Evolutionary conservation across 805 yeast species (phyloP), one percentile per base, ranked within the genome.

Genomic region (Kazachstania viticola): DNA sequence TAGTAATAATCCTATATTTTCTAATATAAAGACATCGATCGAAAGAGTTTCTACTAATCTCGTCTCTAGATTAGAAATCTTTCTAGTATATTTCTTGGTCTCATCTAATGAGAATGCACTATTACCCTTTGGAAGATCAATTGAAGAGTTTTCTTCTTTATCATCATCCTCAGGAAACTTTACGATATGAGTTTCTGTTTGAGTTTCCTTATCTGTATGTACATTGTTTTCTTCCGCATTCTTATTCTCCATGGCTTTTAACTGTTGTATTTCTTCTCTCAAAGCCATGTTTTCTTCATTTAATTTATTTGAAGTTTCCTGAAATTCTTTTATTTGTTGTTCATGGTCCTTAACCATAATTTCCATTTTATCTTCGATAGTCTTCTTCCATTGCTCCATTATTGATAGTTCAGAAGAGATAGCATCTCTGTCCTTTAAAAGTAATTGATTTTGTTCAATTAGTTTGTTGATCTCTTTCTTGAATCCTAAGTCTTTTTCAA

Each of bases 1-100:
- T 6, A 52, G 36, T 23, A 84, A 64, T 29, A 85, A 61, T 0
- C 96, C 95, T 64, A 85, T 74, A 3, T 78, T 66, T 47, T 81
- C 93, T 21, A 82, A 58, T 3, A 79, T 58, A 29, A 69, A 60
- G 36, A 87, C 76, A 27, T 66, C 64, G 4, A 60, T 68, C 4
- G 64, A 47, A 36, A 75, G 49, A 27, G 65, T 56, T n/a, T 47
- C 44, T 36, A 55, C 58, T 17, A 51, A 21, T 17, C 34, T 39
- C 4, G n/a, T n/a, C n/a, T n/a, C n/a, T n/a, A n/a, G n/a, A n/a
- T n/a, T n/a, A n/a, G n/a, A n/a, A n/a, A n/a, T n/a, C n/a, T n/a
- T n/a, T n/a, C n/a, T n/a, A n/a, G n/a, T n/a, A n/a, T n/a, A n/a
- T n/a, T n/a, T n/a, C n/a, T n/a, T n/a, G n/a, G n/a, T n/a, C n/a